These are phyloP conservation scores for Ophiostoma himal-ulmi DNA, from an alignment of 2,329 filamentous ascomycete species.

Conservation along the genomic window DNA sequence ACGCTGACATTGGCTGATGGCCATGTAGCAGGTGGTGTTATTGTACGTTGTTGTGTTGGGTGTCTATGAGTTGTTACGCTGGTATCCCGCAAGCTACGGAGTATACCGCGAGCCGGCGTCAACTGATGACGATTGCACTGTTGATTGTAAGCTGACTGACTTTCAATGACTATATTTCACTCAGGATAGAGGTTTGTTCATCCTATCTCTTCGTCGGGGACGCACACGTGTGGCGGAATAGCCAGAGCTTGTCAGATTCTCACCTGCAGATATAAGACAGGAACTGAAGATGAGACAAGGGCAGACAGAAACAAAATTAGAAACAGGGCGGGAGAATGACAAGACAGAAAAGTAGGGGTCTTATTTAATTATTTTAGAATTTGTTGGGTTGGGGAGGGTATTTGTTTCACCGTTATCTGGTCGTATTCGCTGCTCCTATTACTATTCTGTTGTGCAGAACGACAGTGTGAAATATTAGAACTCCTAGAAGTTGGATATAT, in stretches of 20 bases:
- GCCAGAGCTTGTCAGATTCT: conserved; percentile 8
- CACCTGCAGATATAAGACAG: neutral
- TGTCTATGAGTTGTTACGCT: neutral
- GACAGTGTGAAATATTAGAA: neutral
- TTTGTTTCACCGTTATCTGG: neutral
- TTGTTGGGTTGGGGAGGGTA: neutral
- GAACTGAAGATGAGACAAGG: neutral
- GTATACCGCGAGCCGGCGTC: no score
- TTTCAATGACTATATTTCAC: neutral
- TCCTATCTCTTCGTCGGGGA: neutral
- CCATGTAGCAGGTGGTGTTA: neutral
- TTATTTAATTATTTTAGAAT: no score
- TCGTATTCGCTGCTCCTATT: neutral
- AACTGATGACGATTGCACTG: neutral
- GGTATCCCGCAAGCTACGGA: neutral
- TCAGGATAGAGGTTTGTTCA: neutral
- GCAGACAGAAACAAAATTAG: neutral
- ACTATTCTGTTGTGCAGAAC: neutral
- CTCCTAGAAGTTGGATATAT: no score
- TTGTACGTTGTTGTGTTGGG: neutral
- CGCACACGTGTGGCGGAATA: neutral
- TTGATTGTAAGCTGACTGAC: neutral
- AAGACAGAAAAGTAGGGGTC: neutral
- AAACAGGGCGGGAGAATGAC: neutral
- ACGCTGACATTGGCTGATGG: neutral